phyloP scores from a whole-genome alignment of 306 rosid species.

The Leucaena leucocephala region DNA sequence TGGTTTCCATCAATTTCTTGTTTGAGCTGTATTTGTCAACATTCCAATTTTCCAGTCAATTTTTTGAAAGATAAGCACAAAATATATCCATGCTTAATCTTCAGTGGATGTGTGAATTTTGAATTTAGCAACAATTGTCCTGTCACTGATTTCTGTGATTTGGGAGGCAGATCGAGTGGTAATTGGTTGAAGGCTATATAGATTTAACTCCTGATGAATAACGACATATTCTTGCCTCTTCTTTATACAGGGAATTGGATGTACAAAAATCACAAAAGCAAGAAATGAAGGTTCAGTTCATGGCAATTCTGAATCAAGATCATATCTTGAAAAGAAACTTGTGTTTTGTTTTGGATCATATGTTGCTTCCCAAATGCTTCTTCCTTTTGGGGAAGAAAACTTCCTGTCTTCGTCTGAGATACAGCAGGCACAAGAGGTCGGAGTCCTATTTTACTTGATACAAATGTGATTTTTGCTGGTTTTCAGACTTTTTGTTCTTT shows the following conservation, averaged over 20 bases:
- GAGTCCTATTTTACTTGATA: conserved; percentile 29
- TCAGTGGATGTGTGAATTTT: neutral
- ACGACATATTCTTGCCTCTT: conserved; percentile 34
- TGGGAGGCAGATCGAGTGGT: neutral
- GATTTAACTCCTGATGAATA: conserved; percentile 26
- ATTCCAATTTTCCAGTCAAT: neutral
- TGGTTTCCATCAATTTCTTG: neutral
- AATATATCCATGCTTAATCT: neutral
- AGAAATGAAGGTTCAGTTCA: conserved; percentile 67
- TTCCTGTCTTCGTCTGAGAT: conserved; percentile 78
- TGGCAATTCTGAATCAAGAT: conserved; percentile 86
- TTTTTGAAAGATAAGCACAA: neutral
- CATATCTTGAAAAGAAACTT: conserved; percentile 92
- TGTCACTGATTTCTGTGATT: neutral
- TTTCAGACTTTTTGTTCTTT: conserved; percentile 24
- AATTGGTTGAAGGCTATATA: neutral
- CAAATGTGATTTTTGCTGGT: conserved; percentile 31
- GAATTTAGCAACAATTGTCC: neutral
- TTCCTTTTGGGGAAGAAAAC: conserved; percentile 97
- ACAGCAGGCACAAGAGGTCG: conserved; percentile 95
- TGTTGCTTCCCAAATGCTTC: conserved; percentile 85
- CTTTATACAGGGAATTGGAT: conserved; percentile 83
- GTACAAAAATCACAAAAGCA: conserved; percentile 84
- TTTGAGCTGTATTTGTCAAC: neutral
- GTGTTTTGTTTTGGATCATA: conserved; percentile 96